These are phyloP conservation scores for Zizania latifolia DNA, from an alignment of 176 grass and related monocot species.

Conservation along the genomic window DNA sequence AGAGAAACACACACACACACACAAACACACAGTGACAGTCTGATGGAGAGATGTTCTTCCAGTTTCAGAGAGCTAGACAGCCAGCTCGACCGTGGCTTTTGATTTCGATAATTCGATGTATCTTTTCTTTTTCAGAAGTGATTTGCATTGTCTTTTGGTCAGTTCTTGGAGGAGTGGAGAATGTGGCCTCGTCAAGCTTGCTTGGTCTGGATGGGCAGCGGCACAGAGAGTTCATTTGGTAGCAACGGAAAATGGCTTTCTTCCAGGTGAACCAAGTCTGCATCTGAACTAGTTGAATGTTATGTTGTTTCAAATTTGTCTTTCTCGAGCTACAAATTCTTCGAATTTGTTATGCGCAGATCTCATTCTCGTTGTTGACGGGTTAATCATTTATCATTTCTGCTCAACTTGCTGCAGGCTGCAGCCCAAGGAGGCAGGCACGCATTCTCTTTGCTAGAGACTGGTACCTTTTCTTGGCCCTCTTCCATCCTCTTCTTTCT, in stretches of 20 bases:
- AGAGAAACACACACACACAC: no score
- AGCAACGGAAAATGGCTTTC: neutral
- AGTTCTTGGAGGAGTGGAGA: neutral
- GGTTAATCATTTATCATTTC: neutral
- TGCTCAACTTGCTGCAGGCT: neutral
- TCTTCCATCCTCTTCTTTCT: neutral
- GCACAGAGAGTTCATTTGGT: neutral
- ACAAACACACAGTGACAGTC: no score
- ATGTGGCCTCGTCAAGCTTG: no score
- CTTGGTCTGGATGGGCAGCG: neutral
- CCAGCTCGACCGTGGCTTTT: neutral
- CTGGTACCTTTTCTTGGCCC: neutral
- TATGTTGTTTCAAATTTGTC: neutral
- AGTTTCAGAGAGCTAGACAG: no score
- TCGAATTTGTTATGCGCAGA: no score
- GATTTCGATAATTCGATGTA: neutral
- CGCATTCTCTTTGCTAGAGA: neutral
- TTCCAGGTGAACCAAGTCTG: neutral
- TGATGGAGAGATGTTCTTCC: neutral
- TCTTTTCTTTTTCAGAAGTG: neutral
- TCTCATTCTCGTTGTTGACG: neutral
- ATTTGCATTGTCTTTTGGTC: neutral
- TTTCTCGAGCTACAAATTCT: no score
- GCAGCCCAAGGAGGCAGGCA: neutral
- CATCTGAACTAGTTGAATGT: neutral